Evolutionary conservation across 2,329 filamentous ascomycete species (phyloP), one percentile per base, ranked within the genome.

Genomic region (Lithohypha guttulata): DNA sequence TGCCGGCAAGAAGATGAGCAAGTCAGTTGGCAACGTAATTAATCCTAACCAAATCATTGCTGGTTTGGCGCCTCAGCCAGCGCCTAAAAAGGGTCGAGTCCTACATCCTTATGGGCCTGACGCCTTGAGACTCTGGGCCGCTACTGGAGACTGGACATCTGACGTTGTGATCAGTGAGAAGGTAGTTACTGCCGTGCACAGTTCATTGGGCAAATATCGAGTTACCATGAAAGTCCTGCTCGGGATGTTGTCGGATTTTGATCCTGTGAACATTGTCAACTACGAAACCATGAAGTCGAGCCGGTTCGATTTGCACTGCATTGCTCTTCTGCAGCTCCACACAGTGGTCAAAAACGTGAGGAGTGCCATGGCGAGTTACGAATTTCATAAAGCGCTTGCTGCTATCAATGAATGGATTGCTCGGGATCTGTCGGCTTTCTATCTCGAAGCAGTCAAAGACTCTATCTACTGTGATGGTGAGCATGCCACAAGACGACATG

Each of bases 1-100:
- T 34, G 66, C 82, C 23, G 87, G 87, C n/a, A 85, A 84, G 56
- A 98, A 98, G 60, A 98, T 98, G 91, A 95, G 87, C 57, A 98
- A 98, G 60, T 95, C 86, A 0, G 65, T 95, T 1, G 91, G 91
- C 11, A 98, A 98, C 54, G 79, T 83, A 19, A 77, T 96, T 41
- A 71, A 76, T 0, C 87, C 89, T 0, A 67, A 74, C 5, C 70
- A 94, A 46, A 86, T 98, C 49, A 91, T 95, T 68, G 75, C 84
- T 37, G 89, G 89, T 5, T 77, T 78, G 3, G 66, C 94, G 8
- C 20, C 33, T n/a, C 18, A 38, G 10, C 19, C 20, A 14, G 41
- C 45, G 34, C 40, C 39, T 11, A 79, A 76, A 53, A 79, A 79
- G 49, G 58, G 63, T 30, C 71, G 70, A 37, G 69, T 66, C 14